Percentiles rank a stretch among this genome's conserved stretches.
Evolutionary conservation across 2,329 filamentous ascomycete species (phyloP).

Genomic region (Hymenoscyphus repandus): DNA sequence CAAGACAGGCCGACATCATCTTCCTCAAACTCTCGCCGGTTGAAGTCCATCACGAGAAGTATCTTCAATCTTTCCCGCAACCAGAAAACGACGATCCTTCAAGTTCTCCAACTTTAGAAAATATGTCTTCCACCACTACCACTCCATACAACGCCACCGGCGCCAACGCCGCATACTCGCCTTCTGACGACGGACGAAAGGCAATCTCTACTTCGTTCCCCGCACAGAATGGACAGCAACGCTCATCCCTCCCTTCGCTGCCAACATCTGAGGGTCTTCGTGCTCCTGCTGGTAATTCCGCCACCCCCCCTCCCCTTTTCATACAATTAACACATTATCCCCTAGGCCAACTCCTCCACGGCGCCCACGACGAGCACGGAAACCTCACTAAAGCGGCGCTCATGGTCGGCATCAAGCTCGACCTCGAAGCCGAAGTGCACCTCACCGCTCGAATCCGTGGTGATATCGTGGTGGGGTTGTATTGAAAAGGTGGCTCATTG

Average conservation of each 20-base stretch:
- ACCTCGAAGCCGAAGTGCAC: constrained; percentile 58
- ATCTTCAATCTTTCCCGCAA: not conserved
- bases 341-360: constrained; percentile 49
- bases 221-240: not conserved
- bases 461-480: constrained; percentile 56
- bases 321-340: not conserved
- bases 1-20: not conserved
- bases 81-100: not conserved
- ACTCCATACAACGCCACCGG: constrained; percentile 24
- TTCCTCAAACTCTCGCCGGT: constrained; percentile 12
- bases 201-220: constrained; percentile 22
- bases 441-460: constrained; percentile 54
- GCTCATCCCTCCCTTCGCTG: constrained; percentile 18
- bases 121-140: constrained; percentile 20
- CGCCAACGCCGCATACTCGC: constrained; percentile 32
- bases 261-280: constrained; percentile 36
- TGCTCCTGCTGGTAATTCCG: constrained; percentile 32
- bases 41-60: not conserved
- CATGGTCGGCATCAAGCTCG: constrained; percentile 58
- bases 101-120: not conserved
- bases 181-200: constrained; percentile 36
- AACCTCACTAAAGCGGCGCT: constrained; percentile 53
- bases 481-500: constrained; percentile 30
- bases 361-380: constrained; percentile 51
- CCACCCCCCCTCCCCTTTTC: not conserved